Conservation (phyloP, 2,329 filamentous ascomycete genomes). For the Aspergillus sergii region DNA sequence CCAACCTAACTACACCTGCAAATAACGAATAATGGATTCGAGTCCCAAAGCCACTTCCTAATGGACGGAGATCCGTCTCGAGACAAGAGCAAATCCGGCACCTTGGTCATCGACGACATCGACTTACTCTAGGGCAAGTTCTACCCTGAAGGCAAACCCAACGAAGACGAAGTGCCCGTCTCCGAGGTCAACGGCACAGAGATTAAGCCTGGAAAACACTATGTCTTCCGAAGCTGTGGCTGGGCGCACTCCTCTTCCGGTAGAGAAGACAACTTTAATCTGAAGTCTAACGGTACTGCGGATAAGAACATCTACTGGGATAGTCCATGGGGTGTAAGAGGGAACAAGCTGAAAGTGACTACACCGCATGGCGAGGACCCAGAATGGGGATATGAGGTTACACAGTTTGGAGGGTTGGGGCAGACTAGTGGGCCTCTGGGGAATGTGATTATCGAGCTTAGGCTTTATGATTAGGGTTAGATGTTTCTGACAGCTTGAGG, state of each 20-base stretch:
- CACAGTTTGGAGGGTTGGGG: background rate
- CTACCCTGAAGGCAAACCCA: background rate
- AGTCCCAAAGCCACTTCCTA: background rate
- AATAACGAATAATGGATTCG: background rate
- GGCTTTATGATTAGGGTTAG: background rate
- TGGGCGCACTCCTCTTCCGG: background rate
- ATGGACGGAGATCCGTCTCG: background rate
- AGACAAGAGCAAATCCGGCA: background rate
- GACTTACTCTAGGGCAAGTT: background rate
- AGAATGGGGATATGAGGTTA: background rate
- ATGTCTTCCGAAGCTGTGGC: background rate
- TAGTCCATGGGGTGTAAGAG: background rate
- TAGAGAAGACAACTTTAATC: background rate
- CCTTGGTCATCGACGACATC: background rate
- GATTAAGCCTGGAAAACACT: background rate
- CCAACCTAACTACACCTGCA: background rate
- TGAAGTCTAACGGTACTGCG: background rate
- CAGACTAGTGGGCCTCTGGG: background rate
- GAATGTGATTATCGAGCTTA: background rate
- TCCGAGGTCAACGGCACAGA: background rate
- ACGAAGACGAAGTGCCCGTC: background rate
- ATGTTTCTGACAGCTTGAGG: background rate
- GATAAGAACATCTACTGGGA: background rate
- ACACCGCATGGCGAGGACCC: background rate
- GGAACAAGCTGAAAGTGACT: background rate